Percentiles rank a stretch among this genome's conserved stretches.
These are phyloP conservation scores for Leishmania arabica DNA, from an alignment of 208 protist species.

Conservation along the genomic window DNA sequence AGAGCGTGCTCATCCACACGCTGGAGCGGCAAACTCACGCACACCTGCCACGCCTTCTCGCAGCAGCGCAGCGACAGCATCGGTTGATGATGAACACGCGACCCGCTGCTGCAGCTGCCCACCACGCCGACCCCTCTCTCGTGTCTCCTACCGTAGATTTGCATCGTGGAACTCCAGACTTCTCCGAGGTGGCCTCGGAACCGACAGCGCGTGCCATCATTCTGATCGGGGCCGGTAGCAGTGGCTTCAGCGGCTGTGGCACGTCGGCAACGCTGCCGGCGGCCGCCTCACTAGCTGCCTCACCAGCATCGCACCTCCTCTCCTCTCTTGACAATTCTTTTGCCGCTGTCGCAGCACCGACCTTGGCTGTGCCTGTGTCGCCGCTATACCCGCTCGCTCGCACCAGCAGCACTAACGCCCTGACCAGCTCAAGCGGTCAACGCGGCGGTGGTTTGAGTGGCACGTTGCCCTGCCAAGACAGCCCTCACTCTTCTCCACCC, in stretches of 20 bases:
- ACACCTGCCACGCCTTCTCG: conserved; percentile 21
- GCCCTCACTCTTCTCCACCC: not conserved
- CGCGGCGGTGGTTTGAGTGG: not conserved
- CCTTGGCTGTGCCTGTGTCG: conserved; percentile 22
- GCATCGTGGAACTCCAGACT: not conserved
- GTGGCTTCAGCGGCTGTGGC: not conserved
- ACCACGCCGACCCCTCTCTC: not conserved
- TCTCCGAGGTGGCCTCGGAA: not conserved
- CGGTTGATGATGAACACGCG: conserved; percentile 5
- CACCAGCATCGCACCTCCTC: conserved; percentile 14
- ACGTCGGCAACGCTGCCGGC: not conserved
- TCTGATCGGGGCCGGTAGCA: conserved; percentile 13
- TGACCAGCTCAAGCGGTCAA: conserved; percentile 3
- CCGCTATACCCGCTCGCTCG: conserved; percentile 30
- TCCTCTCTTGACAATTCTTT: conserved; percentile 34
- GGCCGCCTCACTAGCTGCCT: not conserved
- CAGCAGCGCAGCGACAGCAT: conserved; percentile 28
- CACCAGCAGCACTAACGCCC: conserved; percentile 16
- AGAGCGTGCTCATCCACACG: conserved; percentile 56
- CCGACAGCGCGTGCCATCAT: conserved; percentile 10
- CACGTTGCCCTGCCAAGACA: not conserved
- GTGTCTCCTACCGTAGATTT: not conserved
- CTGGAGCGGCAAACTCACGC: conserved; percentile 31
- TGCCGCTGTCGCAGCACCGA: conserved; percentile 4
- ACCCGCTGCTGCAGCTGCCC: conserved; percentile 5